phyloP scores from a whole-genome alignment of 345 rosid genomes.

The Chamaenerion angustifolium region DNA sequence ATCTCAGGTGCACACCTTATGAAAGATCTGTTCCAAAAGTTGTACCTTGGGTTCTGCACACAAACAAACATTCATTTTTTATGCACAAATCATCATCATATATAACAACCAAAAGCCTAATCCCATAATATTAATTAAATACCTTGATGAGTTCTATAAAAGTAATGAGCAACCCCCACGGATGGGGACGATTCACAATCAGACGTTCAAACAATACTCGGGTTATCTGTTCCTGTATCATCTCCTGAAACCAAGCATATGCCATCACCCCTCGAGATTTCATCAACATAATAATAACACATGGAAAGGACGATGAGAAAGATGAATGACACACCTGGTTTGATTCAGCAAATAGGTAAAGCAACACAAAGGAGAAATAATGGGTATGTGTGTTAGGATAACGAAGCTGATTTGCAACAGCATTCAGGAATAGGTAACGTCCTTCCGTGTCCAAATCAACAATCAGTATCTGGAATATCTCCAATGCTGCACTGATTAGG shows the following conservation, averaged over 20 bases:
- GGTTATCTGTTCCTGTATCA: slow-evolving; percentile 95
- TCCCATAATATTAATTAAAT: no score
- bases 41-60: slow-evolving; percentile 36
- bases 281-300: no score
- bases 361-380: slow-evolving; percentile 86
- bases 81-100: neutral
- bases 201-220: slow-evolving; percentile 91
- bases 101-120: no score
- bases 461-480: slow-evolving; percentile 67
- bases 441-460: slow-evolving; percentile 91
- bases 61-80: no score
- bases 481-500: slow-evolving; percentile 65
- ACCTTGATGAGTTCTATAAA: slow-evolving; percentile 98
- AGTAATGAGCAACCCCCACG: slow-evolving; percentile 97
- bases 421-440: slow-evolving; percentile 87
- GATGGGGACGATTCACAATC: slow-evolving; percentile 89
- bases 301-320: no score
- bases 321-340: slow-evolving; percentile 49
- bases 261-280: neutral
- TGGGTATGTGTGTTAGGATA: slow-evolving; percentile 98
- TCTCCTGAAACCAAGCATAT: slow-evolving; percentile 35
- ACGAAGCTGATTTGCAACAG: slow-evolving; percentile 90
- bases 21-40: slow-evolving; percentile 35
- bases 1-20: slow-evolving; percentile 43
- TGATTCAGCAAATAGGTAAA: slow-evolving; percentile 61